Percentiles rank a stretch among this genome's conserved stretches.
Conservation (phyloP, 2,329 filamentous ascomycete genomes). For the Polytolypa hystricis region DNA sequence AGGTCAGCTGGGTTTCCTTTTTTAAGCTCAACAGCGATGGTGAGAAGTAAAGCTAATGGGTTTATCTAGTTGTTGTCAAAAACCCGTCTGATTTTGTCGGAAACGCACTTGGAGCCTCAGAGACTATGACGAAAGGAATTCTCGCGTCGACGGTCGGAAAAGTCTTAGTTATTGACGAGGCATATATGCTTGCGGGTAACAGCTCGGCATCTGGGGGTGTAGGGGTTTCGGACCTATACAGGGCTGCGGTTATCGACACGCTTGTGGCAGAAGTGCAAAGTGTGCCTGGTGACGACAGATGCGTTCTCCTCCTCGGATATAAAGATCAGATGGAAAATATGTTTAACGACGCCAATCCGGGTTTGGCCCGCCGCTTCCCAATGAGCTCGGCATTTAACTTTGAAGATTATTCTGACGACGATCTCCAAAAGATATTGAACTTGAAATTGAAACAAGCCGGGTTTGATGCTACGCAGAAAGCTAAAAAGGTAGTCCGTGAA, state of each 20-base stretch:
- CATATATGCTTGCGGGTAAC: slow-evolving; percentile 52
- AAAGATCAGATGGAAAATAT: slow-evolving; percentile 58
- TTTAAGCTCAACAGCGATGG: too few relatives aligned
- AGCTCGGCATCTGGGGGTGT: slow-evolving; percentile 18
- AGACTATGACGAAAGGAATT: slow-evolving; percentile 61
- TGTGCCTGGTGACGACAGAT: slow-evolving; percentile 58
- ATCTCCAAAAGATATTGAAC: slow-evolving; percentile 50
- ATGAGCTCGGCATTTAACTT: slow-evolving; percentile 54
- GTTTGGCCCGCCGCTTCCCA: slow-evolving; percentile 55
- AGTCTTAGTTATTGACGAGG: slow-evolving; percentile 70
- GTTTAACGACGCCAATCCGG: slow-evolving; percentile 65
- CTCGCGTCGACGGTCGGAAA: slow-evolving; percentile 57
- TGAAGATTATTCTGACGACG: slow-evolving; percentile 52
- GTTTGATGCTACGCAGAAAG: slow-evolving; percentile 42
- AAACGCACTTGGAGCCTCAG: slow-evolving; percentile 51
- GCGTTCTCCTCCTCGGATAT: slow-evolving; percentile 61
- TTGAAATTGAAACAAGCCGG: slow-evolving; percentile 50
- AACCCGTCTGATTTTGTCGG: slow-evolving; percentile 67
- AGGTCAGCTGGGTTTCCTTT: slow-evolving; percentile 31
- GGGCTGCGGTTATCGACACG: slow-evolving; percentile 58
- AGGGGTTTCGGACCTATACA: slow-evolving; percentile 39
- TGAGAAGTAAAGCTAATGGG: too few relatives aligned
- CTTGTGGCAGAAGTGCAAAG: slow-evolving; percentile 64
- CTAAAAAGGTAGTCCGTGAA: slow-evolving; percentile 45
- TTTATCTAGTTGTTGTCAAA: slow-evolving; percentile 54